Percentiles rank a stretch among this genome's conserved stretches.
Conservation (phyloP, 805 yeast species). For the Lipomyces japonicus region DNA sequence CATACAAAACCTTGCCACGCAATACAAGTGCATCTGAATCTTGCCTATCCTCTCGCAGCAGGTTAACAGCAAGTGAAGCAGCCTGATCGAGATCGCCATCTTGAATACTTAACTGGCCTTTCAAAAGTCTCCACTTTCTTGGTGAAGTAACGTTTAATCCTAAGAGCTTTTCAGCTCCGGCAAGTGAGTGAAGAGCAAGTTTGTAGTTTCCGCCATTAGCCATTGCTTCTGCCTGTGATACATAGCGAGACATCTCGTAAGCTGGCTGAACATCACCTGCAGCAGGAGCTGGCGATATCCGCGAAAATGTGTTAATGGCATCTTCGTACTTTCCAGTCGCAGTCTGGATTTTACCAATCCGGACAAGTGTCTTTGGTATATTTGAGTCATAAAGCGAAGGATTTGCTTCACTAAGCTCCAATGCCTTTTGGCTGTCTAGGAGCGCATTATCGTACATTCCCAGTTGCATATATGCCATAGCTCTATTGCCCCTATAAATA, state of each 20-base stretch:
- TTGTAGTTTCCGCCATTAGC: conserved; percentile 30
- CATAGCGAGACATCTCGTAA: conserved; percentile 39
- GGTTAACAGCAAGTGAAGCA: conserved; percentile 36
- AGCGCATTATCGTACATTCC: conserved; percentile 37
- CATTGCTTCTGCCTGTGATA: conserved; percentile 37
- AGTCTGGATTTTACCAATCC: conserved; percentile 39
- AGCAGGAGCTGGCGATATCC: conserved; percentile 28
- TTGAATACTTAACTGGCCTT: conserved; percentile 34
- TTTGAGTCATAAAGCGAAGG: conserved; percentile 33
- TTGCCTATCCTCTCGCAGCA: conserved; percentile 38
- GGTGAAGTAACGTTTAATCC: conserved; percentile 39
- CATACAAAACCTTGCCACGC: conserved; percentile 40
- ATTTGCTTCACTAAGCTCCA: conserved; percentile 5
- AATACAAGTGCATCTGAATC: conserved; percentile 42
- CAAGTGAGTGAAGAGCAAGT: conserved; percentile 39
- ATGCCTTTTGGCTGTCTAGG: conserved; percentile 37
- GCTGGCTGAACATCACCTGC: conserved; percentile 33
- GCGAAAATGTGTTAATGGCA: conserved; percentile 34
- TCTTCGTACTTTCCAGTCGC: conserved; percentile 38
- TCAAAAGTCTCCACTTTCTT: conserved; percentile 37
- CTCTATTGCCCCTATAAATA: conserved; percentile 40
- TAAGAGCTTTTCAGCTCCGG: conserved; percentile 39
- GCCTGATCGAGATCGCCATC: conserved; percentile 39
- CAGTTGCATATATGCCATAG: conserved; percentile 41
- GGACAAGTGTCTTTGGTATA: conserved; percentile 36